phyloP scores from a whole-genome alignment of 495 filamentous ascomycete species.

The Xylaria longipes region DNA sequence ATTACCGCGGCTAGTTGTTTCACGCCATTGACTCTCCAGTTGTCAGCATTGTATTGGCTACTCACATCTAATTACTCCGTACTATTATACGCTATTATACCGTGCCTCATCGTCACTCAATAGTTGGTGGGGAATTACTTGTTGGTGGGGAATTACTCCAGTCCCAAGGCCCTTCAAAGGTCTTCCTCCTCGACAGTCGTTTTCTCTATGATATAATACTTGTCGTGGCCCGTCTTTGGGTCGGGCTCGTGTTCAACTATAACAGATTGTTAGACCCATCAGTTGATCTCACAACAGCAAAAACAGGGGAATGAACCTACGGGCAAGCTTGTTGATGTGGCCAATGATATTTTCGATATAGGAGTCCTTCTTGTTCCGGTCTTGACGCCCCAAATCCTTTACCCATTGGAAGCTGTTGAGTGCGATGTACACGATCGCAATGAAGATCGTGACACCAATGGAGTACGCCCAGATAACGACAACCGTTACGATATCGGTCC shows the following conservation, averaged over 20 bases:
- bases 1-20: neutral
- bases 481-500: conserved; percentile 77
- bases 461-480: conserved; percentile 81
- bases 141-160: neutral
- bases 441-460: conserved; percentile 77
- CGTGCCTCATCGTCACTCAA: neutral
- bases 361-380: conserved; percentile 74
- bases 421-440: conserved; percentile 78
- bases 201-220: conserved; percentile 67
- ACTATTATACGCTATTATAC: conserved; percentile 6
- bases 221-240: conserved; percentile 60
- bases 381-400: conserved; percentile 78
- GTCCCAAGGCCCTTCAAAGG: conserved; percentile 22
- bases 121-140: neutral
- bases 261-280: conserved; percentile 36
- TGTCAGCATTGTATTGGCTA: neutral
- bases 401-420: conserved; percentile 73
- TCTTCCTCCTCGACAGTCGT: conserved; percentile 72
- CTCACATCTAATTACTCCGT: neutral
- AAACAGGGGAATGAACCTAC: conserved; percentile 28
- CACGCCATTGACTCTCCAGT: too few species aligned
- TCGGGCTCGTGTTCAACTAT: conserved; percentile 68
- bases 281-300: neutral
- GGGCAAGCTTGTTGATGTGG: conserved; percentile 68
- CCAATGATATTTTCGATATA: conserved; percentile 82